Evolutionary conservation across 495 filamentous ascomycete genomes (phyloP).

Genomic region (Sordaria brevicollis): DNA sequence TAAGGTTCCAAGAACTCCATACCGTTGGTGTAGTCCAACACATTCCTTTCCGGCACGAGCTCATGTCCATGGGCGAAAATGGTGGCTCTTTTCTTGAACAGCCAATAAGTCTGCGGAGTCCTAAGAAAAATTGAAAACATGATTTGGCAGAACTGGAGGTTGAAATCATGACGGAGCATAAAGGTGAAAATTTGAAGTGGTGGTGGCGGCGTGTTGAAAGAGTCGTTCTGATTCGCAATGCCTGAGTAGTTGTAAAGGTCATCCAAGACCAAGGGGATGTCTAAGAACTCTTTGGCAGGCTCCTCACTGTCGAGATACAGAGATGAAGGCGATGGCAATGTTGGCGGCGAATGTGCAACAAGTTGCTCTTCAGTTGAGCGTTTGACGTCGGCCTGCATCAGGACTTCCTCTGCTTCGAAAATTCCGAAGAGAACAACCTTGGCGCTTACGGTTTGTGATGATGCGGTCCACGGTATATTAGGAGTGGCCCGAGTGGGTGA

Average conservation of each 20-base stretch:
- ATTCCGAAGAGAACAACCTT: background rate
- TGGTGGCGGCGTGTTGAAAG: background rate
- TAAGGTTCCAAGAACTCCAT: background rate
- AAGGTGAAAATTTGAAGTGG: background rate
- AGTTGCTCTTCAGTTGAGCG: background rate
- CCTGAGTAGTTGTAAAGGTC: background rate
- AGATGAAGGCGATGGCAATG: too few relatives aligned
- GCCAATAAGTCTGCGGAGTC: background rate
- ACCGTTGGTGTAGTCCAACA: background rate
- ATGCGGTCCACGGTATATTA: background rate
- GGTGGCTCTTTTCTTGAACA: background rate
- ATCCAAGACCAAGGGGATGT: background rate
- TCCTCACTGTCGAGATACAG: background rate
- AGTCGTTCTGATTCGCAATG: background rate
- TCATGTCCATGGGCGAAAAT: background rate
- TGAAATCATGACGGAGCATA: background rate
- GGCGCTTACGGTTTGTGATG: background rate
- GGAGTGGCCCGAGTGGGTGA: background rate
- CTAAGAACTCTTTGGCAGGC: background rate
- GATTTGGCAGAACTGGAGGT: background rate
- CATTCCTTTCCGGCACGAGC: background rate
- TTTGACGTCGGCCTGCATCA: background rate
- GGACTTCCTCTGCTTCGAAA: background rate
- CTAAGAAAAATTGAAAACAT: background rate
- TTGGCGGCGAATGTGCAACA: background rate